Conservation (phyloP, 148 eudicot species). For the Silene conica region DNA sequence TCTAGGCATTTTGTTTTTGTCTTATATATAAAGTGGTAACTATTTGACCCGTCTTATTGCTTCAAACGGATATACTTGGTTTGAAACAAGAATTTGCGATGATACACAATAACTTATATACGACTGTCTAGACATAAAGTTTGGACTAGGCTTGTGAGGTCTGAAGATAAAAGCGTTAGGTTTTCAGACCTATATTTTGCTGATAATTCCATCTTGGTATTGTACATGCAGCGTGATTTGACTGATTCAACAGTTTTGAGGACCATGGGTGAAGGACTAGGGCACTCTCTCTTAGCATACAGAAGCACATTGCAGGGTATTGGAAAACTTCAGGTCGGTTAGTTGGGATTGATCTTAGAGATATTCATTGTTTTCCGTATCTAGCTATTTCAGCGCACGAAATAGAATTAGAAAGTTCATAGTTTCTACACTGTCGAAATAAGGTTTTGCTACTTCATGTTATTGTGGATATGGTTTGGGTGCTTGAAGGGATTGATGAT, state of each 20-base stretch:
- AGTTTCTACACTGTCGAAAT: background rate
- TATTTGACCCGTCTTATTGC: too few species aligned
- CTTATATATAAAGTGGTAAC: too few species aligned
- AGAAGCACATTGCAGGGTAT: constrained; percentile 75
- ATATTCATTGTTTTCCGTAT: background rate
- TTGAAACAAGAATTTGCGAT: too few species aligned
- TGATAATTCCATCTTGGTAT: background rate
- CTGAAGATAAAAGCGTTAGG: background rate
- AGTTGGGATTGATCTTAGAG: background rate
- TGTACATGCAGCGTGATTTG: constrained; percentile 69
- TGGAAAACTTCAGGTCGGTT: constrained; percentile 76
- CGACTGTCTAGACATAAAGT: background rate
- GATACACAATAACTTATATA: background rate
- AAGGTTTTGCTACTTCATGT: too few species aligned
- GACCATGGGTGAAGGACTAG: constrained; percentile 84
- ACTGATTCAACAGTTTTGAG: constrained; percentile 97
- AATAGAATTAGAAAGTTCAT: background rate
- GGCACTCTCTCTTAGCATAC: constrained; percentile 81
- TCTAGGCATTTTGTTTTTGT: too few species aligned
- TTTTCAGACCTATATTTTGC: background rate
- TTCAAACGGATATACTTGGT: too few species aligned
- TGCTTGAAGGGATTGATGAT: too few species aligned
- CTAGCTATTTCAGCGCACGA: background rate
- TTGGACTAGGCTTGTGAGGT: background rate
- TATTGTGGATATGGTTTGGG: too few species aligned